These are phyloP conservation scores for Hypoxylon lienhwacheense DNA, from an alignment of 495 filamentous ascomycete genomes.

Conservation along the genomic window DNA sequence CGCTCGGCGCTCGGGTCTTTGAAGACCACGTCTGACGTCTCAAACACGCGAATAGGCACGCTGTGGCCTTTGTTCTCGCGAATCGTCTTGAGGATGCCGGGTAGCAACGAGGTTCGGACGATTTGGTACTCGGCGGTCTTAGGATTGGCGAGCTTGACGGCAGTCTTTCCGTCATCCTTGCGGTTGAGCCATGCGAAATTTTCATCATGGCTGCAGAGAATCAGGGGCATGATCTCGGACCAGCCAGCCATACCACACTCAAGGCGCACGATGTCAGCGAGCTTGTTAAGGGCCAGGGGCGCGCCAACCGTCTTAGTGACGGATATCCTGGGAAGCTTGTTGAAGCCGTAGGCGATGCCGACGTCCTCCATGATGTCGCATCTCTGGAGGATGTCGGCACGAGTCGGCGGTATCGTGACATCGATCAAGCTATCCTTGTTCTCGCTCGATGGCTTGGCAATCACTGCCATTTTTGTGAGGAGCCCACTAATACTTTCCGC, in stretches of 20 bases:
- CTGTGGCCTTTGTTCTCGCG: slow-evolving; percentile 90
- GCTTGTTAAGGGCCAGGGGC: slow-evolving; percentile 89
- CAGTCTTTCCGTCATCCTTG: slow-evolving; percentile 80
- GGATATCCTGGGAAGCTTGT: slow-evolving; percentile 81
- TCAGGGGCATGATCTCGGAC: slow-evolving; percentile 94
- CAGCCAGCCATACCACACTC: slow-evolving; percentile 95
- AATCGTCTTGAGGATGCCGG: slow-evolving; percentile 91
- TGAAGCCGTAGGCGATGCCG: slow-evolving; percentile 94
- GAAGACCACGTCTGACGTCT: slow-evolving; percentile 88
- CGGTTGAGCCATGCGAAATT: slow-evolving; percentile 97
- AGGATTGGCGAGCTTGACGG: slow-evolving; percentile 89
- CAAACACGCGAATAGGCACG: slow-evolving; percentile 91
- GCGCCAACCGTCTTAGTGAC: slow-evolving; percentile 85
- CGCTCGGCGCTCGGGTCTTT: slow-evolving; percentile 79
- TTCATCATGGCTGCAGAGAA: slow-evolving; percentile 97
- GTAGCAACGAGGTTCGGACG: slow-evolving; percentile 85
- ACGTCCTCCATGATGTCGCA: slow-evolving; percentile 99
- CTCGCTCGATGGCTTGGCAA: slow-evolving; percentile 67
- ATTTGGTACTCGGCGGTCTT: slow-evolving; percentile 97
- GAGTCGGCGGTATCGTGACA: slow-evolving; percentile 80
- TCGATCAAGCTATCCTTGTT: slow-evolving; percentile 66
- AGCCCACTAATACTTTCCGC: slow-evolving; percentile 71
- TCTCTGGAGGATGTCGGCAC: slow-evolving; percentile 93
- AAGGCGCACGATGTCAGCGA: slow-evolving; percentile 84
- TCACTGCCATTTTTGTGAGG: slow-evolving; percentile 83